These are phyloP conservation scores for Rhodosporidiobolus sp. DNA, from an alignment of 768 basidiomycete species.

Conservation along the genomic window DNA sequence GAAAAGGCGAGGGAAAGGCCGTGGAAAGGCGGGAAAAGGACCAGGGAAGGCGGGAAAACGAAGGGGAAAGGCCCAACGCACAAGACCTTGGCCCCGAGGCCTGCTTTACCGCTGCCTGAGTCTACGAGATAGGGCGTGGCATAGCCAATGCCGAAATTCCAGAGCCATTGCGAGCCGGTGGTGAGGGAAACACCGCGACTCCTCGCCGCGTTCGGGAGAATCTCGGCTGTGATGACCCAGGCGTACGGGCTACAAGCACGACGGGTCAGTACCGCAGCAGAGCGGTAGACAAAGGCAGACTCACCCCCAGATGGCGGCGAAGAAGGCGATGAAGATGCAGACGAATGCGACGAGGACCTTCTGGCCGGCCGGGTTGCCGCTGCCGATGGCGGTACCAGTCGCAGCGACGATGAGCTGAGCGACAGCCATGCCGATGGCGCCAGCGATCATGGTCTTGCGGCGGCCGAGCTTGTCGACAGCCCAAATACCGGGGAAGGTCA, in stretches of 20 bases:
- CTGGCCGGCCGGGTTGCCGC: slow-evolving; percentile 53
- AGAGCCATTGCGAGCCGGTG: slow-evolving; percentile 46
- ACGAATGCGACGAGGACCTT: slow-evolving; percentile 23
- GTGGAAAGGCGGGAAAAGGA: slow-evolving; percentile 19
- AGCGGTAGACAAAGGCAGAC: slow-evolving; percentile 57
- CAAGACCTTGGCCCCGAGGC: slow-evolving; percentile 53
- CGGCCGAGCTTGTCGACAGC: slow-evolving; percentile 70
- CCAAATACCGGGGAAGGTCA: background rate
- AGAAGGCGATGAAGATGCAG: slow-evolving; percentile 28
- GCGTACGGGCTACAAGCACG: too few species aligned
- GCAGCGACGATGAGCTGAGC: slow-evolving; percentile 78
- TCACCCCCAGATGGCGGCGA: slow-evolving; percentile 64
- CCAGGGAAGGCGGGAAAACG: slow-evolving; percentile 49
- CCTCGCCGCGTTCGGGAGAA: background rate
- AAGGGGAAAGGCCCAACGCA: slow-evolving; percentile 46
- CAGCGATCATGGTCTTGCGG: slow-evolving; percentile 69
- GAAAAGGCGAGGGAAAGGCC: too few species aligned
- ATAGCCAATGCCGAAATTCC: slow-evolving; percentile 61
- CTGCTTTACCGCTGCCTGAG: slow-evolving; percentile 42
- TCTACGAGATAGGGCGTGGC: slow-evolving; percentile 52
- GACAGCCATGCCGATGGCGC: slow-evolving; percentile 73
- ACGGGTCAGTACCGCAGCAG: slow-evolving; percentile 50
- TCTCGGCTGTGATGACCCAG: too few species aligned
- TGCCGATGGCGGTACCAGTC: slow-evolving; percentile 53
- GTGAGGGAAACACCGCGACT: too few species aligned